These are phyloP conservation scores for Fusarium sp. DNA, from an alignment of 2,329 filamentous ascomycete genomes.

Conservation along the genomic window DNA sequence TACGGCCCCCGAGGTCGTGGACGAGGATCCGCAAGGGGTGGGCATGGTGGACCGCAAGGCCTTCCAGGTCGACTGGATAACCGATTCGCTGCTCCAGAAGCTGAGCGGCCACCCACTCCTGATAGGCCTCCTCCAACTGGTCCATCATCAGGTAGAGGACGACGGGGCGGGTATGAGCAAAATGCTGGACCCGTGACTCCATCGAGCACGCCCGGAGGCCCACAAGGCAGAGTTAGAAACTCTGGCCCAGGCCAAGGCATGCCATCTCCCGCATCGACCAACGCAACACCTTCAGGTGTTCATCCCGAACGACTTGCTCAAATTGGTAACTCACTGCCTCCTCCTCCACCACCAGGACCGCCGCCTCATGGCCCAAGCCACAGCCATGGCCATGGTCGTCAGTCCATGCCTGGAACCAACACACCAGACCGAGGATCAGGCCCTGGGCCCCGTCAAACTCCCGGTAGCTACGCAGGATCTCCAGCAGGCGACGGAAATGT, in stretches of 20 bases:
- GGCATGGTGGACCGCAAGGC: slow-evolving; percentile 50
- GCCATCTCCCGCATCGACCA: slow-evolving; percentile 42
- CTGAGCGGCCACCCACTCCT: slow-evolving; percentile 58
- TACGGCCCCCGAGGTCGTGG: slow-evolving; percentile 68
- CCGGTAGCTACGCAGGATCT: slow-evolving; percentile 38
- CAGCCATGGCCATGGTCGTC: slow-evolving; percentile 44
- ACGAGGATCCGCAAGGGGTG: slow-evolving; percentile 55
- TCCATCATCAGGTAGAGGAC: slow-evolving; percentile 62
- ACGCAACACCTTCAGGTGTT: slow-evolving; percentile 51
- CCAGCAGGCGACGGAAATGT: slow-evolving; percentile 46
- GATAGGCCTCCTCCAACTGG: slow-evolving; percentile 67
- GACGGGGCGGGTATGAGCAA: slow-evolving; percentile 60
- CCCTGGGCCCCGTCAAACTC: slow-evolving; percentile 41
- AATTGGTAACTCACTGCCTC: slow-evolving; percentile 52
- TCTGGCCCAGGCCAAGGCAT: slow-evolving; percentile 47
- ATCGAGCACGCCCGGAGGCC: slow-evolving; percentile 42
- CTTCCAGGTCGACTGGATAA: slow-evolving; percentile 57
- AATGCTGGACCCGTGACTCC: slow-evolving; percentile 48
- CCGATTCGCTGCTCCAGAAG: slow-evolving; percentile 56
- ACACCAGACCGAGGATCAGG: slow-evolving; percentile 49
- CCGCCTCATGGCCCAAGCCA: slow-evolving; percentile 38
- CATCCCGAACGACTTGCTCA: slow-evolving; percentile 65
- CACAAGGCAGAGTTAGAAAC: slow-evolving; percentile 58
- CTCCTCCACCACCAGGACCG: slow-evolving; percentile 51
- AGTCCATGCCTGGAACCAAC: slow-evolving; percentile 47